Evolutionary conservation across 371 early-diverging fungal species (phyloP).

Genomic region (Actinomortierella wolfii): DNA sequence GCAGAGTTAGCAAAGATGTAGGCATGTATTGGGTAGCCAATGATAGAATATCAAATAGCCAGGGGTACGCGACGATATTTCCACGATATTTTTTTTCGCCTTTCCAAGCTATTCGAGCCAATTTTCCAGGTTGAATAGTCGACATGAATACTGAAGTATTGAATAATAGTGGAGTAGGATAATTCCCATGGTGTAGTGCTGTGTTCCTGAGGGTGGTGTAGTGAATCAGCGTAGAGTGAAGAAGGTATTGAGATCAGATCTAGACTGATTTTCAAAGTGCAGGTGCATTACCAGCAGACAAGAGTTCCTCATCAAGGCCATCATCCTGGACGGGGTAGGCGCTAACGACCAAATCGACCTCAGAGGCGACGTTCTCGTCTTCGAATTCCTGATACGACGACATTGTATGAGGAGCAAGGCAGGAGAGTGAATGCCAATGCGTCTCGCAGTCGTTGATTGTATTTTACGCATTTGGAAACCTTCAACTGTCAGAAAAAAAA

Average conservation of each 20-base stretch:
- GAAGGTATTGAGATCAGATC: background rate
- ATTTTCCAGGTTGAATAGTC: constrained; percentile 4
- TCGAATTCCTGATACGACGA: constrained; percentile 69
- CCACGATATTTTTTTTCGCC: constrained; percentile 5
- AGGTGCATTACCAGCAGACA: constrained; percentile 30
- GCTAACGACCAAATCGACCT: constrained; percentile 81
- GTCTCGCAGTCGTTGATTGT: too few relatives aligned
- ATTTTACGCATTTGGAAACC: too few relatives aligned
- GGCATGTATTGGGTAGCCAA: background rate
- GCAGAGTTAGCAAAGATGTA: background rate
- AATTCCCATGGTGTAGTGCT: too few relatives aligned
- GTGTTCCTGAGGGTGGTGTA: background rate
- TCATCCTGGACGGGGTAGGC: constrained; percentile 59
- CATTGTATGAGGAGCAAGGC: too few relatives aligned
- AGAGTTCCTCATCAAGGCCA: constrained; percentile 47
- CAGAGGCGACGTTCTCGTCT: constrained; percentile 82
- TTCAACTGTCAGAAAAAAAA: too few relatives aligned
- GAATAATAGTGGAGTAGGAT: too few relatives aligned
- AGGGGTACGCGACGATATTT: background rate
- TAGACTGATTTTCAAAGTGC: background rate
- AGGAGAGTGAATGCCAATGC: too few relatives aligned
- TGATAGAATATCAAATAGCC: background rate
- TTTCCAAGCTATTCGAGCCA: constrained; percentile 1
- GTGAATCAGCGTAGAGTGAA: constrained; percentile 32
- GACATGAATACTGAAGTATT: background rate